Base-by-base conservation (phyloP, 305 asterid genomes). In the Petunia hybrid region DNA sequence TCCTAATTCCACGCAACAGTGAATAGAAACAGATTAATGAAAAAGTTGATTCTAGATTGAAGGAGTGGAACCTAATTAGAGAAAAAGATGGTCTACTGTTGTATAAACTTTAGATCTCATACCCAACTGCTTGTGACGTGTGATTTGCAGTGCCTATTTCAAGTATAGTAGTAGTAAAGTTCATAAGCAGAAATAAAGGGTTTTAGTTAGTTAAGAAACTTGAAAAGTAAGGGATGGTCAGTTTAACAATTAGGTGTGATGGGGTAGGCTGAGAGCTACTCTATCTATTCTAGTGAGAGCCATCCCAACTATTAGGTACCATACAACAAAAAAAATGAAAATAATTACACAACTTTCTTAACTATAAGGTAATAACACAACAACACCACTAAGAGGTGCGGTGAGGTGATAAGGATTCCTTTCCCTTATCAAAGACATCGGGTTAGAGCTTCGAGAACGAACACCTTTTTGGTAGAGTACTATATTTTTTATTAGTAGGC, bases 191-290 rank as follows among this genome's bases (percentile, higher is more conserved):
- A 64, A 64, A 48, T 55, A 66, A 48, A 73, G 39, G 48, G 6
- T 61, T 61, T 78, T 75, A 57, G 86, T 88, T 86, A 86, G 91
- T 87, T 90, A 86, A 83, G 88, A 89, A 86, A 79, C 77, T 84
- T 82, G 76, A 77, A 78, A 75, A 57, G 87, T 84, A 85, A 86
- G 89, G 86, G 82, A 82, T 81, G 79, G 61, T 81, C 64, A 85
- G 84, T 84, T 83, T 83, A 86, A 60, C 62, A 82, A 80, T 86
- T 87, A 85, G 90, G 93, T 89, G 84, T 53, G 79, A 84, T 83
- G 76, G 76, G 91, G 92, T 88, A 89, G 86, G 71, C 59, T 84
- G 83, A 80, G 84, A 77, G 87, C 61, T 85, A 83, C 57, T 53
- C 2, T 69, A 69, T 69, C 76, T 43, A 69, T 69, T 83, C 76